A percentile compares a stretch with the other conserved stretches of the same genome.
Conservation (phyloP, 2,329 filamentous ascomycete species). For the Diaporthe longicolla region DNA sequence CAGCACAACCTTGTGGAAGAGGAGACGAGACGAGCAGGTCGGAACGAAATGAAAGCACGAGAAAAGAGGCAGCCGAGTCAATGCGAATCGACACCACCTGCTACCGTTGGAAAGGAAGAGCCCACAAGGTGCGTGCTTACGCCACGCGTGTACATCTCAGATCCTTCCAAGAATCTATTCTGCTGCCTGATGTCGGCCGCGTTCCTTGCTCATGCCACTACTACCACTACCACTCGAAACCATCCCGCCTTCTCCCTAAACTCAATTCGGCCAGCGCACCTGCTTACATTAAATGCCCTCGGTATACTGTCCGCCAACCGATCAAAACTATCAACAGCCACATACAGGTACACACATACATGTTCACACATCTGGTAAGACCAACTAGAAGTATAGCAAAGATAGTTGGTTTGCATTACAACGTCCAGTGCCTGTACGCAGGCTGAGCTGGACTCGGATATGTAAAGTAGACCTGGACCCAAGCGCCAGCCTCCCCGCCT, state of each 20-base stretch:
- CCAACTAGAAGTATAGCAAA: slow-evolving; percentile 5
- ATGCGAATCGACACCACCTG: background rate
- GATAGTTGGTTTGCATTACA: slow-evolving; percentile 34
- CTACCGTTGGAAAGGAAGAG: background rate
- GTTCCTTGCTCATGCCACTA: slow-evolving; percentile 17
- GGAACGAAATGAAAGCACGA: background rate
- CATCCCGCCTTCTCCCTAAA: slow-evolving; percentile 8
- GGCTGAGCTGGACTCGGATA: slow-evolving; percentile 16
- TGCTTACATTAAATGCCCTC: background rate
- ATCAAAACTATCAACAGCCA: background rate
- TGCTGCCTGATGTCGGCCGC: slow-evolving; percentile 36
- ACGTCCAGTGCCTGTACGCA: slow-evolving; percentile 26
- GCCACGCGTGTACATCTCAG: slow-evolving; percentile 4
- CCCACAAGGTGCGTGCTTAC: slow-evolving; percentile 11
- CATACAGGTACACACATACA: background rate
- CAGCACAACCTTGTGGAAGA: background rate
- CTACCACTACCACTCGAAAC: slow-evolving; percentile 21
- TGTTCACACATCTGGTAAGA: background rate
- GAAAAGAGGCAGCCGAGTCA: background rate
- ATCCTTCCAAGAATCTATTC: slow-evolving; percentile 37
- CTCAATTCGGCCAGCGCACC: slow-evolving; percentile 8
- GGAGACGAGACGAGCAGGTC: background rate
- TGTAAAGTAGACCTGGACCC: slow-evolving; percentile 22
- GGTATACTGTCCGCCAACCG: background rate
- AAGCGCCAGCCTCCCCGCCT: background rate